Base-by-base conservation (phyloP, 2,329 filamentous ascomycete species). In the Clonostachys sp. region DNA sequence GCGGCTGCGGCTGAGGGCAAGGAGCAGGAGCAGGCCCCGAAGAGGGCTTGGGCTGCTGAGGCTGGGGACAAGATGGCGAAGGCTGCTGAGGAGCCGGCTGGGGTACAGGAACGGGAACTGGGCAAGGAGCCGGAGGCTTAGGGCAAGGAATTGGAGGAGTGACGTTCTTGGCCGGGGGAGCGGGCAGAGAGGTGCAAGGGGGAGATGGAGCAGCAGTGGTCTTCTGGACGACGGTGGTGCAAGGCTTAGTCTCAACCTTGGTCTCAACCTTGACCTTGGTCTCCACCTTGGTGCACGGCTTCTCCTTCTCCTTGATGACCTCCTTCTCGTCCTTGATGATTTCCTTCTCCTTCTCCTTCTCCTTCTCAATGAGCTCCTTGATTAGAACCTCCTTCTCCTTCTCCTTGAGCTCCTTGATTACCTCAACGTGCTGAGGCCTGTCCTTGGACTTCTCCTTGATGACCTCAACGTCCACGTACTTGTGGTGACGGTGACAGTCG, bases 401-500 rank as follows among this genome's bases (percentile, higher is more conserved):
- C 24, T 35, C 36, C 43, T 10, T 24, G 24, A 30, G 24, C 24
- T 30, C 24, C 24, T 30, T 30, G 24, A 30, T 30, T n/a, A n/a
- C n/a, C n/a, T n/a, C n/a, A n/a, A n/a, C n/a, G 5, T 24, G 20
- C 5, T 24, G 5, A 5, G 20, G 20, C 20, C 36, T 14, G 2
- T 14, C 16, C 36, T 39, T 39, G 5, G 4, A 5, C 41, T 45
- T 50, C 45, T 45, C 47, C 30, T 45, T 53, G 46, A 49, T 57
- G 33, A 47, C 34, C 16, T 48, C 41, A 9, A 44, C 45, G 24
- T 46, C 34, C 12, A 46, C 48, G 42, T 49, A 45, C 24, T 44
- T 34, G 42, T 47, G 24, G 36, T 44, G 41, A 35, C 45, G 40
- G 34, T 48, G 46, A 48, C 53, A 58, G 10, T 47, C 24, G 24